Conservation (phyloP, 179 eudicot genomes). For the Nepenthes alata region DNA sequence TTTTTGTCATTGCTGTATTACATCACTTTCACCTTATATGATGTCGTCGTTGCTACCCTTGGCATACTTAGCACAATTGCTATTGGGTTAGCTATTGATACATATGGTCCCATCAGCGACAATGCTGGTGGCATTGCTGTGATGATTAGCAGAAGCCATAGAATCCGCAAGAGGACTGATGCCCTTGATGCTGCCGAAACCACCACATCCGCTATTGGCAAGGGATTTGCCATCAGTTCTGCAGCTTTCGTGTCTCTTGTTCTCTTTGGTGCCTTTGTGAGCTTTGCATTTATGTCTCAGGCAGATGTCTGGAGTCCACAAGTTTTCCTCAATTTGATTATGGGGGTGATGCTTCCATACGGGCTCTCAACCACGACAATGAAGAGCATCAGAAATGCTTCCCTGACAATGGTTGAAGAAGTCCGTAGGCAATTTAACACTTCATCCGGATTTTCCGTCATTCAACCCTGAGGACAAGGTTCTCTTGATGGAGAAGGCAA, state of each 20-base stretch:
- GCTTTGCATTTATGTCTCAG: constrained; percentile 61
- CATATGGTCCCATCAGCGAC: too few species aligned
- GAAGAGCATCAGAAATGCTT: too few species aligned
- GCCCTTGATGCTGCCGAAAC: constrained; percentile 99
- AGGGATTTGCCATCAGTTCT: constrained; percentile 91
- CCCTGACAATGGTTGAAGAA: too few species aligned
- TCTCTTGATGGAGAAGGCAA: too few species aligned
- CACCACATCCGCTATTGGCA: constrained; percentile 94
- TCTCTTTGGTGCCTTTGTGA: constrained; percentile 4
- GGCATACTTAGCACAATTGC: constrained; percentile 47
- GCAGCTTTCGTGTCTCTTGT: constrained; percentile 27
- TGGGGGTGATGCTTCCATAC: too few species aligned
- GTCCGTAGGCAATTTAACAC: too few species aligned
- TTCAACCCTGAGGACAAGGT: too few species aligned
- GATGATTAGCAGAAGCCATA: constrained; percentile 99
- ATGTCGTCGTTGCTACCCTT: constrained; percentile 83
- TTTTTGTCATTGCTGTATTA: constrained; percentile 76
- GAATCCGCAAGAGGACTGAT: constrained; percentile 88
- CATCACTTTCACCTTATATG: constrained; percentile 86
- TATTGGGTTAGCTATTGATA: too few species aligned
- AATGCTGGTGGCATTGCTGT: constrained; percentile 28
- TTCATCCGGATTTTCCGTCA: too few species aligned
- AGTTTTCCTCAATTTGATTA: constrained; percentile 21
- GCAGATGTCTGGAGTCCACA: constrained; percentile 82
- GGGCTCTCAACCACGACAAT: too few species aligned